Conservation (phyloP, 2,329 filamentous ascomycete genomes). For the Fusarium subtropicale region DNA sequence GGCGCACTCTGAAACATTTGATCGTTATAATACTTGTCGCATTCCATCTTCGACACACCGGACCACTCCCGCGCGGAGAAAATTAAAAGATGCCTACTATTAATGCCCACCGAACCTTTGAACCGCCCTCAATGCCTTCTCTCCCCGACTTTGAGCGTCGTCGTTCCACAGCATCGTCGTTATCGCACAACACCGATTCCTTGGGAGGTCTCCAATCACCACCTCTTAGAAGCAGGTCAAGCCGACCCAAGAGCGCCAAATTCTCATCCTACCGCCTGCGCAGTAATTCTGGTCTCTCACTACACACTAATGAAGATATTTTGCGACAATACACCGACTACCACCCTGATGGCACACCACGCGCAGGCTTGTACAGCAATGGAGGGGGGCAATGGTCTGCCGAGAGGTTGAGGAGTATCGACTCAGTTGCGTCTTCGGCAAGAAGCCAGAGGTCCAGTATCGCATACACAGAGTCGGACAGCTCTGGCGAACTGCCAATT, state of each 20-base stretch:
- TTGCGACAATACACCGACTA: conserved; percentile 62
- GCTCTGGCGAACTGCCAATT: conserved; percentile 47
- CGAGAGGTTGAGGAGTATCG: conserved; percentile 46
- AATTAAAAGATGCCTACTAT: conserved; percentile 41
- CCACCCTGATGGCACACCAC: conserved; percentile 54
- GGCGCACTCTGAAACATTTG: background rate
- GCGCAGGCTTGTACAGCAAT: conserved; percentile 40
- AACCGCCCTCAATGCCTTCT: conserved; percentile 43
- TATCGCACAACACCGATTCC: conserved; percentile 37
- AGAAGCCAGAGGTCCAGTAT: conserved; percentile 45
- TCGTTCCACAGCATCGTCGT: conserved; percentile 38
- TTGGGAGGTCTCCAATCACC: conserved; percentile 40
- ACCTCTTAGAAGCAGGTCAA: conserved; percentile 38
- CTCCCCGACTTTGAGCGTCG: conserved; percentile 46
- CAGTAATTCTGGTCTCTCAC: conserved; percentile 60
- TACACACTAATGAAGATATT: conserved; percentile 58
- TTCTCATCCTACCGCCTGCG: conserved; percentile 52
- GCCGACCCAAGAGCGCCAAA: conserved; percentile 47
- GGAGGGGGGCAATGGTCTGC: conserved; percentile 31
- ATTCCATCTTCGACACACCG: background rate
- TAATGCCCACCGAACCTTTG: conserved; percentile 43
- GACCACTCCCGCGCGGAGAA: background rate
- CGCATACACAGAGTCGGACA: conserved; percentile 45
- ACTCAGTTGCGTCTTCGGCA: conserved; percentile 42
- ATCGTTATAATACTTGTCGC: conserved; percentile 7